Conservation (phyloP, 768 basidiomycete species). For the Amanita muscaria region DNA sequence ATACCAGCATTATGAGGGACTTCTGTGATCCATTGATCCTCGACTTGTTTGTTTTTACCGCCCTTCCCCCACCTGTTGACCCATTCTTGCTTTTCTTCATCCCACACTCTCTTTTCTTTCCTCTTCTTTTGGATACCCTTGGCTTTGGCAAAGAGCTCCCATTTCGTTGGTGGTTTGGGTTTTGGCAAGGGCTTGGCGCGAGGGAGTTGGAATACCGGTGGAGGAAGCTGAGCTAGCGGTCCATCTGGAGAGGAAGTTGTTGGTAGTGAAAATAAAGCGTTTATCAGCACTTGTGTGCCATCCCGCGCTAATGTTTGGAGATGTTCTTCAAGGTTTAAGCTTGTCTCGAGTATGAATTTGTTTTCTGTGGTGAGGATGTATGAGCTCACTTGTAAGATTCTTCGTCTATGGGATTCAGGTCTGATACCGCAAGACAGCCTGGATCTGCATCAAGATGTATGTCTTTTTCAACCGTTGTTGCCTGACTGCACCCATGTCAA, state of each 20-base stretch:
- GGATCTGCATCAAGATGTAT: slow-evolving; percentile 73
- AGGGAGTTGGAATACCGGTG: slow-evolving; percentile 70
- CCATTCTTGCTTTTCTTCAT: slow-evolving; percentile 93
- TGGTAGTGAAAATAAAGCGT: slow-evolving; percentile 76
- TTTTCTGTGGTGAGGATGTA: neutral
- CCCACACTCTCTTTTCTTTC: slow-evolving; percentile 80
- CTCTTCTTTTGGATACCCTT: slow-evolving; percentile 85
- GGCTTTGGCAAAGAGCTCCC: slow-evolving; percentile 90
- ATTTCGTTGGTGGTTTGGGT: slow-evolving; percentile 88
- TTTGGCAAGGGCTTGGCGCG: slow-evolving; percentile 90
- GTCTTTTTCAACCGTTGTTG: slow-evolving; percentile 67
- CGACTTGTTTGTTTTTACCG: slow-evolving; percentile 81
- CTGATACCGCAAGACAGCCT: slow-evolving; percentile 78
- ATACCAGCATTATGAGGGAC: slow-evolving; percentile 80
- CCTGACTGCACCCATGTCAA: slow-evolving; percentile 38
- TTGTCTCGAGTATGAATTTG: slow-evolving; percentile 28
- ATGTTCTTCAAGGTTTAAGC: slow-evolving; percentile 66
- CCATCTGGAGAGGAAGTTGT: slow-evolving; percentile 69
- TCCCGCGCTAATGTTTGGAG: slow-evolving; percentile 73
- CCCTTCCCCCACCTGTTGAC: slow-evolving; percentile 83
- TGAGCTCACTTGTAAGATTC: slow-evolving; percentile 68
- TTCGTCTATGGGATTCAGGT: slow-evolving; percentile 78
- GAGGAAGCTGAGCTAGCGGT: slow-evolving; percentile 73
- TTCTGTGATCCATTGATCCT: slow-evolving; percentile 88
- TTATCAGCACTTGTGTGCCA: slow-evolving; percentile 73